Evolutionary conservation across 1,284 basidiomycete genomes (phyloP).

Genomic region (Schizophyllum commune): DNA sequence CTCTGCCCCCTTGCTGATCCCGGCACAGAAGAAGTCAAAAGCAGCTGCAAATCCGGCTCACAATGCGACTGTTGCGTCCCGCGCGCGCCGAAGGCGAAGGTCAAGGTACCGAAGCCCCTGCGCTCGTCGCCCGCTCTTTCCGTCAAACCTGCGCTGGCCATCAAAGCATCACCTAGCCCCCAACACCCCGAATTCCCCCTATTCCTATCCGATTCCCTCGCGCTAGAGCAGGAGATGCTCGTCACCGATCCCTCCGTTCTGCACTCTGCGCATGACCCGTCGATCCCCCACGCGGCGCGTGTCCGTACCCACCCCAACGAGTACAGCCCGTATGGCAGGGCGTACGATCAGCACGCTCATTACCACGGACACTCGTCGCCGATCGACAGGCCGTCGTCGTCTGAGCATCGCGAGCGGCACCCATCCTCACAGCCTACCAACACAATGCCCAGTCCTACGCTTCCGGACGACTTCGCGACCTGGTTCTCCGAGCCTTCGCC

Average conservation of each 20-base stretch:
- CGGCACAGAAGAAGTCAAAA: constrained; percentile 25
- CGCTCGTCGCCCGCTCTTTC: constrained; percentile 17
- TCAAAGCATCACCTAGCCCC: constrained; percentile 4
- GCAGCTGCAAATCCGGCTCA: constrained; percentile 37
- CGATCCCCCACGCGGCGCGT: constrained; percentile 50
- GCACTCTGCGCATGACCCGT: neutral
- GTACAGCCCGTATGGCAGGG: constrained; percentile 57
- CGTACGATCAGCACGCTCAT: constrained; percentile 32
- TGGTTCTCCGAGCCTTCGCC: neutral
- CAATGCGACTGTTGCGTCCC: constrained; percentile 53
- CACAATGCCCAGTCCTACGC: neutral
- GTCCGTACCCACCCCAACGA: constrained; percentile 30
- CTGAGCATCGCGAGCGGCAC: neutral
- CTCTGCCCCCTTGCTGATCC: constrained; percentile 22
- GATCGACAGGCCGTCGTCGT: neutral
- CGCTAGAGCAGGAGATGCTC: constrained; percentile 12
- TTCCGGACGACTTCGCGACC: neutral
- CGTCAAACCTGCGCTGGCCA: constrained; percentile 9
- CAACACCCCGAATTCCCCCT: constrained; percentile 1
- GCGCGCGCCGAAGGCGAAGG: constrained; percentile 16
- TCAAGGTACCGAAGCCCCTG: neutral
- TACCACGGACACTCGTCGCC: neutral
- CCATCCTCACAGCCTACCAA: neutral
- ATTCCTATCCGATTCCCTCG: constrained; percentile 6
- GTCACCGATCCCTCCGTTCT: constrained; percentile 15